A percentile compares a stretch with the other conserved stretches of the same genome.
Conservation (phyloP, 2,329 filamentous ascomycete species). For the Lachnellula willkommii region DNA sequence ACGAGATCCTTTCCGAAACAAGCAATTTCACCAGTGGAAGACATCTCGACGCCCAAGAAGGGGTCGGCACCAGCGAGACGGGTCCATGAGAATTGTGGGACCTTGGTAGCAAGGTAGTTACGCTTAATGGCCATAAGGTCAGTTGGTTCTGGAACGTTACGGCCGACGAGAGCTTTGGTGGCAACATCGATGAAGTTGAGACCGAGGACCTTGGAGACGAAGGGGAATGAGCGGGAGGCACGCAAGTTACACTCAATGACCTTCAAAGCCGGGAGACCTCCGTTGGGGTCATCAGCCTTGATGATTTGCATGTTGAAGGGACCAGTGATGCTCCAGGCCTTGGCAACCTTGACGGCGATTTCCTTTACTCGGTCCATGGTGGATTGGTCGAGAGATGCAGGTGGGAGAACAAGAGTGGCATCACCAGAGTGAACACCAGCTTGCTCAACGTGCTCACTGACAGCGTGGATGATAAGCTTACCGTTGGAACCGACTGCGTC, state of each 20-base stretch:
- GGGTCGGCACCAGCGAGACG: conserved; percentile 94
- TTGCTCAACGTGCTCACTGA: conserved; percentile 94
- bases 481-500: conserved; percentile 86
- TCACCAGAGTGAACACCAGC: conserved; percentile 98
- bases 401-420: conserved; percentile 88
- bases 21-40: conserved; percentile 94
- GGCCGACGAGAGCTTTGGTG: conserved; percentile 83
- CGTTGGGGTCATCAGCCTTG: conserved; percentile 74
- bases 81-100: conserved; percentile 98
- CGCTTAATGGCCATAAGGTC: conserved; percentile 88
- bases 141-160: conserved; percentile 74
- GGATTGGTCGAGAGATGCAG: conserved; percentile 67
- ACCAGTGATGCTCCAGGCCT: conserved; percentile 94
- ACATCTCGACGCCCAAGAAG: conserved; percentile 97
- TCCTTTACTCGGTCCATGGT: conserved; percentile 87
- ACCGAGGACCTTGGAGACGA: conserved; percentile 94
- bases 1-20: conserved; percentile 96
- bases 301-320: conserved; percentile 99
- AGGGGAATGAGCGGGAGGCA: conserved; percentile 95
- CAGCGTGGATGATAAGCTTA: conserved; percentile 81
- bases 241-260: conserved; percentile 98
- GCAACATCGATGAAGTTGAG: conserved; percentile 96
- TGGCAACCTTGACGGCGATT: conserved; percentile 92
- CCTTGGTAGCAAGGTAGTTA: conserved; percentile 93
- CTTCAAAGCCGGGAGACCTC: conserved; percentile 73